Evolutionary conservation across 2,329 filamentous ascomycete species (phyloP).

Genomic region (Colletotrichum cuscutae): DNA sequence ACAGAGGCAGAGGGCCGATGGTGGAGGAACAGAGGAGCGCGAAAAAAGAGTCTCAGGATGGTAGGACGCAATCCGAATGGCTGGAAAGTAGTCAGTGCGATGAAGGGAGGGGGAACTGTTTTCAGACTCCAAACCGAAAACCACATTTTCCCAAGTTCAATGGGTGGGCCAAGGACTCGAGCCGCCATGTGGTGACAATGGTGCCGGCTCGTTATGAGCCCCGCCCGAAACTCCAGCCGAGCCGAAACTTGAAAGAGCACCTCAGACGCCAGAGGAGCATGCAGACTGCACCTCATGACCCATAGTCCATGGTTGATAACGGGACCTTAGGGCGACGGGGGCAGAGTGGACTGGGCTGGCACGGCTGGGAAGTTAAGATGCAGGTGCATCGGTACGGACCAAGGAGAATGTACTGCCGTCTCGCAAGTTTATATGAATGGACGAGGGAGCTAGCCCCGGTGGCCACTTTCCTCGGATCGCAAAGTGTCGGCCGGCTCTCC

Average conservation of each 20-base stretch:
- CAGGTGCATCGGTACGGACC: neutral
- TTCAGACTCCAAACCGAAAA: neutral
- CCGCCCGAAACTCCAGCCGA: conserved; percentile 30
- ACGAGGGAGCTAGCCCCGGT: neutral
- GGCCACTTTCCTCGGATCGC: neutral
- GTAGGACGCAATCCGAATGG: conserved; percentile 30
- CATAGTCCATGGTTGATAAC: conserved; percentile 1
- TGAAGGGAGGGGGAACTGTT: neutral
- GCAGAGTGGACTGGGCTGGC: neutral
- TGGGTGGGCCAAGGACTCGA: neutral
- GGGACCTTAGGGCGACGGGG: neutral
- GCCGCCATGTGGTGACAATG: neutral
- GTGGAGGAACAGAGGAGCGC: conserved; percentile 16
- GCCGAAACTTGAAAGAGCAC: conserved; percentile 4
- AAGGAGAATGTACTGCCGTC: neutral
- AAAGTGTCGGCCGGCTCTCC: neutral
- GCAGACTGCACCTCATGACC: neutral
- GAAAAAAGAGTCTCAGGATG: neutral
- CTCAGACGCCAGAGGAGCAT: conserved; percentile 3
- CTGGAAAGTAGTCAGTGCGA: conserved; percentile 24
- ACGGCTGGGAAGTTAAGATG: neutral
- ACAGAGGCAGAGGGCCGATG: neutral
- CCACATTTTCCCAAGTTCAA: conserved; percentile 2
- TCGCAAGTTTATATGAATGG: neutral
- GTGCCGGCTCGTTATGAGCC: conserved; percentile 7